Conservation (phyloP, 805 yeast genomes). For the Barnettozyma vustinii region DNA sequence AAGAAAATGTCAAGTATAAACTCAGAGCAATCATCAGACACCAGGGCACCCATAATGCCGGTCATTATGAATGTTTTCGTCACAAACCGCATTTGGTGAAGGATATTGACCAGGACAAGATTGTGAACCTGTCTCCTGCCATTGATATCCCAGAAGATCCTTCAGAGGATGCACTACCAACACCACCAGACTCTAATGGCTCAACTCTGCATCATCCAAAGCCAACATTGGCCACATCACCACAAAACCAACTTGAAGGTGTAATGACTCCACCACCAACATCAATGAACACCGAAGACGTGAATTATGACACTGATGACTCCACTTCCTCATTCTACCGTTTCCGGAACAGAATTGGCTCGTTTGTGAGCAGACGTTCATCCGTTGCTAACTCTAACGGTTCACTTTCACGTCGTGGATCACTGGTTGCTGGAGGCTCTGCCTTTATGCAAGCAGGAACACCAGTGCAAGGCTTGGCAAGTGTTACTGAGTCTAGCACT, state of each 20-base stretch:
- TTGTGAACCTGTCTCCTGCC: constrained; percentile 28
- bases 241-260: background rate
- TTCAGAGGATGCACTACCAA: background rate
- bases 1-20: constrained; percentile 42
- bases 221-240: constrained; percentile 2
- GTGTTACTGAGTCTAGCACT: constrained; percentile 10
- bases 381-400: background rate
- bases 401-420: constrained; percentile 4
- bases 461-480: constrained; percentile 10
- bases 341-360: constrained; percentile 6
- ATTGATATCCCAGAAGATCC: constrained; percentile 16
- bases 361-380: constrained; percentile 6
- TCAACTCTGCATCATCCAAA: background rate
- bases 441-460: background rate
- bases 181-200: background rate
- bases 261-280: constrained; percentile 11
- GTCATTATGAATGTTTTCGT: constrained; percentile 87
- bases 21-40: constrained; percentile 76
- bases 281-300: constrained; percentile 14
- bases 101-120: constrained; percentile 21
- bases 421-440: constrained; percentile 3
- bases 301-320: constrained; percentile 18
- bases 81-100: constrained; percentile 56
- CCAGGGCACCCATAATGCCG: constrained; percentile 80
- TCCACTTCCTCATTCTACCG: constrained; percentile 13